A percentile compares a stretch with the other conserved stretches of the same genome.
phyloP scores from a whole-genome alignment of 352 stramenopile species.

The Pythium pyrilobum region DNA sequence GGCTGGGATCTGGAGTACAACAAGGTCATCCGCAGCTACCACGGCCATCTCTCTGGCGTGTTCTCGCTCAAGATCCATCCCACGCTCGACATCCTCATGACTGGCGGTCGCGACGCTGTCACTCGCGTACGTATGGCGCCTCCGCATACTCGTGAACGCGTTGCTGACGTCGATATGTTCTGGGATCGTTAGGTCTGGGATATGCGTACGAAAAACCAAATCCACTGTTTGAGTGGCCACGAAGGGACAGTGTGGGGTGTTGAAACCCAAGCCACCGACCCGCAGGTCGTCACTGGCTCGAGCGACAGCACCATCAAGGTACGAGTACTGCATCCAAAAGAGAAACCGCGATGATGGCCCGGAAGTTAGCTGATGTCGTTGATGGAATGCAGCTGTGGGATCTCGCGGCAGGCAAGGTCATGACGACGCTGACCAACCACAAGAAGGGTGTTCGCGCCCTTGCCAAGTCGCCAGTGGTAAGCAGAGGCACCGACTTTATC shows the following conservation, averaged over 20 bases:
- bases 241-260: constrained; percentile 94
- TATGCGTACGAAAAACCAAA: constrained; percentile 98
- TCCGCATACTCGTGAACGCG: background rate
- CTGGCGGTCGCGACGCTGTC: constrained; percentile 91
- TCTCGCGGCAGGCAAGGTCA: constrained; percentile 95
- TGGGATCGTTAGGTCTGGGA: constrained; percentile 96
- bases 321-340: background rate
- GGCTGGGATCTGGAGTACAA: constrained; percentile 99
- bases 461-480: constrained; percentile 80
- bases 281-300: constrained; percentile 91
- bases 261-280: constrained; percentile 95
- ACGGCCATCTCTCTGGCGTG: constrained; percentile 98
- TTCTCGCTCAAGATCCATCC: constrained; percentile 97
- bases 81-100: constrained; percentile 97
- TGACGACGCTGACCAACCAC: constrained; percentile 99
- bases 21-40: constrained; percentile 99
- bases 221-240: constrained; percentile 96
- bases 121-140: constrained; percentile 42
- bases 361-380: background rate
- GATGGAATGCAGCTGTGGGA: constrained; percentile 90
- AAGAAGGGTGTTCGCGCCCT: constrained; percentile 97
- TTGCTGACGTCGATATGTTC: background rate
- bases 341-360: background rate
- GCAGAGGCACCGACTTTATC: background rate
- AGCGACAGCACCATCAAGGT: constrained; percentile 95